A percentile compares a stretch with the other conserved stretches of the same genome.
Conservation (phyloP, 306 rosid genomes). For the Quercus dentata region DNA sequence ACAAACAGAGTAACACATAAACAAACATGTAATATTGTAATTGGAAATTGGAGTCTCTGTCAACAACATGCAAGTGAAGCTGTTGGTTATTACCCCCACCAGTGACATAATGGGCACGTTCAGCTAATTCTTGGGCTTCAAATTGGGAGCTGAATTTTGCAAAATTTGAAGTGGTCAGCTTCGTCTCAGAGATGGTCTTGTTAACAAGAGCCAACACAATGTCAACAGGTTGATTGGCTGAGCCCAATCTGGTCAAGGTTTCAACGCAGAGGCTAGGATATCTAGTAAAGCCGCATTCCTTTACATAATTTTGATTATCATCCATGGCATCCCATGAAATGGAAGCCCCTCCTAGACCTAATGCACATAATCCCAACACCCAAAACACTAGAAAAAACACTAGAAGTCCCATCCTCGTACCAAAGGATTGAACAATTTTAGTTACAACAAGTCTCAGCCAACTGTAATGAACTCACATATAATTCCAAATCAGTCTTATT, state of each 20-base stretch:
- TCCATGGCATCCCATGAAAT: background rate
- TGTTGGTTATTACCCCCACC: slow-evolving; percentile 12
- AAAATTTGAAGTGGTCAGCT: slow-evolving; percentile 14
- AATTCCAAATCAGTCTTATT: too few species aligned
- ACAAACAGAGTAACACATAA: background rate
- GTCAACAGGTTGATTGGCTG: slow-evolving; percentile 19
- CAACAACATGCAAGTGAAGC: too few species aligned
- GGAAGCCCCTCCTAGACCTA: slow-evolving; percentile 17
- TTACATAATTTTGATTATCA: background rate
- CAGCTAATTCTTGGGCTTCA: slow-evolving; percentile 8
- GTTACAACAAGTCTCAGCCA: background rate
- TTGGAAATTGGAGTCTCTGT: too few species aligned
- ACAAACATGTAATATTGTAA: background rate
- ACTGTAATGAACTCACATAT: too few species aligned
- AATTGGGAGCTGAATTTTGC: slow-evolving; percentile 16
- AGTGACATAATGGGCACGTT: slow-evolving; percentile 17
- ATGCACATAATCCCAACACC: slow-evolving; percentile 4
- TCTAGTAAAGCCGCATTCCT: slow-evolving; percentile 33
- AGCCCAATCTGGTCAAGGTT: slow-evolving; percentile 29
- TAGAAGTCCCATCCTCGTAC: background rate
- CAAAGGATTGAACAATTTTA: background rate
- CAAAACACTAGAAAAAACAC: slow-evolving; percentile 5
- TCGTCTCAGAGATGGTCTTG: slow-evolving; percentile 39
- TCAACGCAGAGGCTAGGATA: slow-evolving; percentile 37
- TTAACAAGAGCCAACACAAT: slow-evolving; percentile 30